Percentiles rank a stretch among this genome's conserved stretches.
Conservation (phyloP, 2,329 filamentous ascomycete genomes). For the Aureobasidium sp. region DNA sequence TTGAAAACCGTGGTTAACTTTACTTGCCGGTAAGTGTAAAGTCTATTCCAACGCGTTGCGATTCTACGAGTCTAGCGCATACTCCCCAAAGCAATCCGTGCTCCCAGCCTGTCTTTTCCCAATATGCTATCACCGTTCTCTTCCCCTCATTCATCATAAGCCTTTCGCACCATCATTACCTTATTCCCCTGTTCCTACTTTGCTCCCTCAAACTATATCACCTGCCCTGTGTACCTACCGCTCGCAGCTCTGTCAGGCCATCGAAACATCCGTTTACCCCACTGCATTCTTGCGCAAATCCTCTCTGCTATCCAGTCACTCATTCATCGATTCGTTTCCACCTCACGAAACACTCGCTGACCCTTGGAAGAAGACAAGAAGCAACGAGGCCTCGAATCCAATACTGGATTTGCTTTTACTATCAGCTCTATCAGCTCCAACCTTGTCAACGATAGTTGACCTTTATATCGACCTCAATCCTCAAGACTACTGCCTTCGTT, state of each 20-base stretch:
- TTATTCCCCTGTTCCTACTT: background rate
- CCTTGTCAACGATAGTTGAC: slow-evolving; percentile 1
- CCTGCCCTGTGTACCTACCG: background rate
- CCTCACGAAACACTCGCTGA: background rate
- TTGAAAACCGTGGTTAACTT: slow-evolving; percentile 1
- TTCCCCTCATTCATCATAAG: slow-evolving; percentile 16
- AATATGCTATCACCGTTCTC: slow-evolving; percentile 15
- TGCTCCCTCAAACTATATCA: background rate
- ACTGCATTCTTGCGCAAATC: background rate
- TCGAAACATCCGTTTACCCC: background rate
- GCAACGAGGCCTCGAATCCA: background rate
- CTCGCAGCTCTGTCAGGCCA: background rate
- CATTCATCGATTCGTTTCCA: background rate
- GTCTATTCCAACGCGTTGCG: slow-evolving; percentile 7
- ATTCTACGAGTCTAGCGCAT: slow-evolving; percentile 12
- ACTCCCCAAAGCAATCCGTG: slow-evolving; percentile 7
- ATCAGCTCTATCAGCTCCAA: background rate
- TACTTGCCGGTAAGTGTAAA: slow-evolving; percentile 15
- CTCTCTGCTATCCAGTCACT: background rate
- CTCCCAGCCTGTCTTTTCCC: slow-evolving; percentile 10
- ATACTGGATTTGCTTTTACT: background rate
- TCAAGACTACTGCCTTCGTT: background rate
- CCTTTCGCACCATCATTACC: background rate
- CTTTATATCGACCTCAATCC: background rate
- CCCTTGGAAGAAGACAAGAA: background rate